Percentiles rank a stretch among this genome's conserved stretches.
Evolutionary conservation across 495 filamentous ascomycete genomes (phyloP).

Genomic region (Aspergillus egyptiacus): DNA sequence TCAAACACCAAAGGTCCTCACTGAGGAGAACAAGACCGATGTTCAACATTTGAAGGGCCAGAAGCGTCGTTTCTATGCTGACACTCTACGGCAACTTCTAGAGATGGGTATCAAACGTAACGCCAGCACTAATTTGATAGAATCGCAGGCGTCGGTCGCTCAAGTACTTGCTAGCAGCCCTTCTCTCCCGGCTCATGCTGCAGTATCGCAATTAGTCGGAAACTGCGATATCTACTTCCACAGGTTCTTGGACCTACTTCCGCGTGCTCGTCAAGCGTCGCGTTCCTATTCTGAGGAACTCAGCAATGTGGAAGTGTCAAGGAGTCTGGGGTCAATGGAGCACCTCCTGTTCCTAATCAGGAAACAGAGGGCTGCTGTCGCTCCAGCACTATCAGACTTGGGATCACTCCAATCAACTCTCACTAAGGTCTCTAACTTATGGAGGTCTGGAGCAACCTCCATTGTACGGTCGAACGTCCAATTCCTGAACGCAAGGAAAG

Average conservation of each 20-base stretch:
- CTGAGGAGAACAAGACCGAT: conserved; percentile 71
- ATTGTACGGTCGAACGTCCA: conserved; percentile 24
- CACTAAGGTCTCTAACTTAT: conserved; percentile 37
- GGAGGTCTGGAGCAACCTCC: conserved; percentile 30
- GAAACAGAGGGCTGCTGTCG: conserved; percentile 56
- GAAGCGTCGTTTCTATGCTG: conserved; percentile 87
- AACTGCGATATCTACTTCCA: conserved; percentile 70
- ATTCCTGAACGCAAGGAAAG: conserved; percentile 16
- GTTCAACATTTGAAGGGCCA: conserved; percentile 82
- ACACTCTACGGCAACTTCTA: conserved; percentile 72
- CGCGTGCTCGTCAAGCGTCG: conserved; percentile 56
- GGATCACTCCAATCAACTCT: conserved; percentile 32
- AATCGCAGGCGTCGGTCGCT: conserved; percentile 63
- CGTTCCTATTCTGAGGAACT: conserved; percentile 78
- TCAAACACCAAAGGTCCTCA: conserved; percentile 69
- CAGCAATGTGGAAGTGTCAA: conserved; percentile 64
- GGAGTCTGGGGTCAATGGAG: conserved; percentile 77
- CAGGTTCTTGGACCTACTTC: conserved; percentile 63
- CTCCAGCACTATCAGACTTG: conserved; percentile 35
- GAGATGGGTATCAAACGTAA: conserved; percentile 87
- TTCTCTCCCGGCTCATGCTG: conserved; percentile 24
- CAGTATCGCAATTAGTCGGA: conserved; percentile 18
- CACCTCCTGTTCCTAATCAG: conserved; percentile 65
- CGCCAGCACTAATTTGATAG: conserved; percentile 59
- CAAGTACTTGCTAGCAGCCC: conserved; percentile 55